Conservation (phyloP, 305 asterid species). For the Striga hermonthica region DNA sequence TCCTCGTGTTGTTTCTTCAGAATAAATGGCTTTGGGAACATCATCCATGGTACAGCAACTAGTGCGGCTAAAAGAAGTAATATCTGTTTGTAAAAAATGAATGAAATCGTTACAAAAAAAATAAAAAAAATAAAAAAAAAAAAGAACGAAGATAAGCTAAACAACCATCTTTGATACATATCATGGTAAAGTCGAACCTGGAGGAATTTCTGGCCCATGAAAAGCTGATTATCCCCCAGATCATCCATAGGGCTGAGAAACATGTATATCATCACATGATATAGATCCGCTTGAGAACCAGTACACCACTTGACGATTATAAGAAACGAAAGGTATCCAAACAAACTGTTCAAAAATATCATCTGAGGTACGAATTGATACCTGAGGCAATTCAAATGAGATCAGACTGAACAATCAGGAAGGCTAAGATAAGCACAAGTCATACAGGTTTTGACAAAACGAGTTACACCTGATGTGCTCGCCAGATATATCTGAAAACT, state of each 20-base stretch:
- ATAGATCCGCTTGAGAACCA: conserved; percentile 96
- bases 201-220: conserved; percentile 82
- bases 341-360: conserved; percentile 90
- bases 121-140: too few relatives aligned
- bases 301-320: conserved; percentile 84
- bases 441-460: background rate
- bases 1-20: conserved; percentile 71
- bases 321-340: conserved; percentile 95
- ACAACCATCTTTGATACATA: conserved; percentile 8
- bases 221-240: conserved; percentile 78
- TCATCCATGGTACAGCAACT: conserved; percentile 99
- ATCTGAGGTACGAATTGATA: conserved; percentile 92
- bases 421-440: background rate
- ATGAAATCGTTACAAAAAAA: conserved; percentile 19
- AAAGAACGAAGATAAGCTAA: conserved; percentile 10
- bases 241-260: conserved; percentile 95
- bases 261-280: conserved; percentile 99
- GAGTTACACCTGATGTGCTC: conserved; percentile 13
- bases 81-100: conserved; percentile 53
- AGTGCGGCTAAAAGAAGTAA: conserved; percentile 67
- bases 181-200: conserved; percentile 51
- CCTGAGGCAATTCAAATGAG: conserved; percentile 40
- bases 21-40: conserved; percentile 95
- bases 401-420: background rate
- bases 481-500: conserved; percentile 16